Base-by-base conservation (phyloP, 1,284 basidiomycete species). In the Caloboletus firmus region DNA sequence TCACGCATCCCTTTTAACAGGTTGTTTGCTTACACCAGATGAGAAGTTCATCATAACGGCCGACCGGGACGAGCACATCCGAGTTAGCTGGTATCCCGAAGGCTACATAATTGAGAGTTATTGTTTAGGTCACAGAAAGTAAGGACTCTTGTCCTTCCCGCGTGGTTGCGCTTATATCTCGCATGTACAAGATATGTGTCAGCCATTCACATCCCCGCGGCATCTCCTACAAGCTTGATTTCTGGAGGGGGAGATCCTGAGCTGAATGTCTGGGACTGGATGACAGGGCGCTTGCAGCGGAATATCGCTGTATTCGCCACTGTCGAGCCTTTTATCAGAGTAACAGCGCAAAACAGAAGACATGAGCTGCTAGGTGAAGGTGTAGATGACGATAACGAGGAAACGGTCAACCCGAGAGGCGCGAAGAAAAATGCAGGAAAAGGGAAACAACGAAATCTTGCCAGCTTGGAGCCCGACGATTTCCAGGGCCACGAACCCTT, bases 61-160 rank as follows among this genome's bases (percentile, higher is more conserved):
- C 0, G 95, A 97, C 68, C 76, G 95, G 43, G 95, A 97, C 66
- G 95, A 97, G 68, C 95, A 97, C 67, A 88, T 98, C 50, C 80
- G 95, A 49, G 81, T 95, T n/a, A 93, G 90, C 64, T 84, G 89
- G 81, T 97, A 83, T 66, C 95, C 95, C 0, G 77, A 88, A 55
- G 88, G 92, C 13, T 89, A 88, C 62, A 81, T 83, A 34, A 89
- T 96, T 54, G 91, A 96, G 68, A 82, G 80, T 54, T 96, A 85
- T 70, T 89, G 93, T 57, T 79, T 95, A 37, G 94, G 93, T 8
- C 89, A 92, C 66, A 79, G 80, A 62, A 89, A 87, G 91, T 95
- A 59, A 62, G 84, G 1, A 18, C n/a, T 49, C 17, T 43, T 35
- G n/a, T 49, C 20, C 26, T 51, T 30, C 39, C 41, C 13, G 18